A percentile compares a stretch with the other conserved stretches of the same genome.
These are phyloP conservation scores for Saksenaea oblongispora DNA, from an alignment of 371 early-diverging fungal species.

Conservation along the genomic window DNA sequence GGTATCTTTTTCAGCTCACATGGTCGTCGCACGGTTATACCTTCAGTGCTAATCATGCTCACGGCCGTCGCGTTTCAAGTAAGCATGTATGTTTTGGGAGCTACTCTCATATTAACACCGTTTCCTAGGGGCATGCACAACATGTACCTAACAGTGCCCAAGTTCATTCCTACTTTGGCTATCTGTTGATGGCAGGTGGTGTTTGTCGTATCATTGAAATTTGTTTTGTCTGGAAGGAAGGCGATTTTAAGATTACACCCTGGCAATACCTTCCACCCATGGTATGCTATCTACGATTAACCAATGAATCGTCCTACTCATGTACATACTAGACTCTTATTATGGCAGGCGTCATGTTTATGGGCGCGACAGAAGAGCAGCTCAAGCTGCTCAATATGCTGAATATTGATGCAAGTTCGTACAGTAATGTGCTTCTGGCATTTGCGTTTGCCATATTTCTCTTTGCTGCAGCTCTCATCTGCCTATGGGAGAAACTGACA, in stretches of 20 bases:
- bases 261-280: constrained; percentile 52
- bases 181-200: constrained; percentile 61
- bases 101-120: background rate
- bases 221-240: constrained; percentile 55
- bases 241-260: constrained; percentile 36
- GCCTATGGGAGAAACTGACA: constrained; percentile 44
- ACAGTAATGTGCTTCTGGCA: constrained; percentile 58
- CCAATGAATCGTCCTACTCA: background rate
- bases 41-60: constrained; percentile 60
- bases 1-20: constrained; percentile 60
- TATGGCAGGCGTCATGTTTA: constrained; percentile 62
- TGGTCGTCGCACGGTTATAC: constrained; percentile 58
- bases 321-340: constrained; percentile 39
- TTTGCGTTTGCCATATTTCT: constrained; percentile 62
- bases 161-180: constrained; percentile 68
- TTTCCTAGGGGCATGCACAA: constrained; percentile 54
- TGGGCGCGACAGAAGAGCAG: constrained; percentile 67
- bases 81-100: background rate
- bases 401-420: constrained; percentile 58
- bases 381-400: constrained; percentile 38
- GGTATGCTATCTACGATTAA: constrained; percentile 25
- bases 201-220: constrained; percentile 62
- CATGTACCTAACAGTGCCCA: constrained; percentile 58
- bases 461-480: constrained; percentile 49
- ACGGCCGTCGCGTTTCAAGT: constrained; percentile 63